Base-by-base conservation (phyloP, 73 alveolate genomes). In the Paramecium sexaurelia region DNA sequence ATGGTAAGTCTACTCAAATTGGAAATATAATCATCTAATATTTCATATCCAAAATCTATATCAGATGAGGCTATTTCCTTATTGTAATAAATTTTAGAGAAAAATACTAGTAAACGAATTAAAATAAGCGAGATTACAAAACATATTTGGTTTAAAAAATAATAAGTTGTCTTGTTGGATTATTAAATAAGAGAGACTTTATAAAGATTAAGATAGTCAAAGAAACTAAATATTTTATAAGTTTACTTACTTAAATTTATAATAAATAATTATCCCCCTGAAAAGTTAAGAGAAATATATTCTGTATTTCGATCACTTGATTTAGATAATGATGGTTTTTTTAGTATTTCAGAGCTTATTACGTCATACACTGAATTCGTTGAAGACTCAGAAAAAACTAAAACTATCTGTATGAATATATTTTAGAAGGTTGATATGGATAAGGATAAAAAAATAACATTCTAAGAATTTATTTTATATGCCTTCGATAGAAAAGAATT, bases 251-350 rank as follows among this genome's bases (percentile, higher is more conserved):
- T 61, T 61, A 61, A 61, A 61, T 61, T 61, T 0, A 32, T 61
- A 7, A 26, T 61, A 10, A 61, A 61, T 61, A 61, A 61, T 61
- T 61, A 61, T 61, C 83, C 83, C 7, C 83, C 83, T 61, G 83
- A 61, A 0, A 61, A 61, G 26, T 57, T 61, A 61, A 61, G 83
- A 61, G 83, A 61, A 61, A 61, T 61, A 26, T 61, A 61, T 29
- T 61, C 83, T 29, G 83, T 61, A 13, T 61, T 61, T 61, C 20
- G 83, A 11, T 61, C 83, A 61, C 47, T 61, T 61, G 83, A 61
- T 61, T 26, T 61, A 61, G 83, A 61, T 61, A 61, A 61, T 61
- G 83, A 61, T 61, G 83, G 47, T 2, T 61, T 29, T 61, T 61
- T 61, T 20, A 61, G 83, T 29, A 61, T 29, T 32, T 32, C 20